Conservation (phyloP, 1,284 basidiomycete genomes). For the Trichosporon coremiiforme region DNA sequence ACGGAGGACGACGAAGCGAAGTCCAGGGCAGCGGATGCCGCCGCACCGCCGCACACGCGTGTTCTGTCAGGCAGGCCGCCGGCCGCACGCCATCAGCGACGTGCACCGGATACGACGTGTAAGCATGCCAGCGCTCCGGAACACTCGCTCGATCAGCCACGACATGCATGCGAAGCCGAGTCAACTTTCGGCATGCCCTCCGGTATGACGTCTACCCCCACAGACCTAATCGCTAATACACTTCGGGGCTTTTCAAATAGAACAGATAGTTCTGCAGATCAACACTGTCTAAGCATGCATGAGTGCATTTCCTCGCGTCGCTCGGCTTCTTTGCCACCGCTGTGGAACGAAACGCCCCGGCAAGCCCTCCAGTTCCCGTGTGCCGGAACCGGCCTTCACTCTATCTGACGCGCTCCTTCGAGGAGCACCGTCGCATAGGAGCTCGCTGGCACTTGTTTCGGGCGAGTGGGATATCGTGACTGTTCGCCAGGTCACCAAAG, state of each 20-base stretch:
- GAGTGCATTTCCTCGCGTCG: background rate
- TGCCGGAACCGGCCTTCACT: background rate
- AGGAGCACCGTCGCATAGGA: background rate
- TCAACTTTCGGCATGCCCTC: background rate
- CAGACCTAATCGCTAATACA: background rate
- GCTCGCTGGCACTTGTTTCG: background rate
- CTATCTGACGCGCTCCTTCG: background rate
- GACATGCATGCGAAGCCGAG: slow-evolving; percentile 7
- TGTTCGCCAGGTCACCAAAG: background rate
- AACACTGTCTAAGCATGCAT: background rate
- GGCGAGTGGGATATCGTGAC: slow-evolving; percentile 1
- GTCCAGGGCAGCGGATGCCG: slow-evolving; percentile 1
- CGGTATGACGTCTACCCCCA: background rate
- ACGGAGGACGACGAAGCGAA: background rate
- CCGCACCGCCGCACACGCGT: background rate
- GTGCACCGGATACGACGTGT: background rate
- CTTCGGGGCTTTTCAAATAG: background rate
- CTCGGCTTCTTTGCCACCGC: background rate
- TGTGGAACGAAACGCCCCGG: background rate
- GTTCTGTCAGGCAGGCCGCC: background rate
- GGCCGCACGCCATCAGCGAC: background rate
- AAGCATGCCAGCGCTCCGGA: background rate
- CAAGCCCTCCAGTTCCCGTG: background rate
- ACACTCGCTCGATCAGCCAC: background rate
- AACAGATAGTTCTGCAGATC: background rate